Base-by-base conservation (phyloP, 352 stramenopile species). In the Pythium utonaiense region DNA sequence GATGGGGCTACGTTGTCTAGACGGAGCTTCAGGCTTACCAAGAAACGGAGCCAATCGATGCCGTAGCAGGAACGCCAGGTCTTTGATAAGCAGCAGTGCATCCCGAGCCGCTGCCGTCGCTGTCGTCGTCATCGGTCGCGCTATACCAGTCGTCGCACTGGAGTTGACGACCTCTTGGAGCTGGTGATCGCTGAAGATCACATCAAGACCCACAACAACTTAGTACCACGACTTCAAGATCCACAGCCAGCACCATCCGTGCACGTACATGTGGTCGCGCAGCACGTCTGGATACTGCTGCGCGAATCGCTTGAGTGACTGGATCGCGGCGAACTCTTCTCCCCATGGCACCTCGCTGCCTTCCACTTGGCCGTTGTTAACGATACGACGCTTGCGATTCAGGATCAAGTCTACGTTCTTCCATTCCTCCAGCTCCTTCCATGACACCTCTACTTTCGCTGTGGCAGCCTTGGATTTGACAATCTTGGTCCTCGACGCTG, bases 291-390 rank as follows among this genome's bases (percentile, higher is more conserved):
- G 75, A 27, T 86, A 69, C 38, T 86, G 74, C 14, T 47, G 45
- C 10, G 75, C 66, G 34, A 88, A 88, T n/a, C 78, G 74, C 60
- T 83, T 86, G 45, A 88, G 66, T 34, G 75, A 84, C 48, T 88
- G 78, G 22, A 88, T 84, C 1, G 69, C 71, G 0, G 78, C 78
- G 27, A 88, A 88, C 33, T 86, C 74, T 45, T 86, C 74, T 3
- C 78, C 75, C 75, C 78, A 88, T 0, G 78, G 78, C 19, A 88
- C 69, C 7, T 76, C 70, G 21, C 53, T 72, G 25, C 60, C 77
- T 31, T 82, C 72, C 6, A 86, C 49, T 6, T 64, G 73, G 0
- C 75, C 78, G 9, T 74, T 41, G 21, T 74, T 58, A 12, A 88
- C 59, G 8, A 88, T 57, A 8, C 76, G 50, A 3, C 78, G 71